Evolutionary conservation across 148 eudicot species (phyloP), one percentile per base, ranked within the genome.

Genomic region (Vaccinium darrowii): DNA sequence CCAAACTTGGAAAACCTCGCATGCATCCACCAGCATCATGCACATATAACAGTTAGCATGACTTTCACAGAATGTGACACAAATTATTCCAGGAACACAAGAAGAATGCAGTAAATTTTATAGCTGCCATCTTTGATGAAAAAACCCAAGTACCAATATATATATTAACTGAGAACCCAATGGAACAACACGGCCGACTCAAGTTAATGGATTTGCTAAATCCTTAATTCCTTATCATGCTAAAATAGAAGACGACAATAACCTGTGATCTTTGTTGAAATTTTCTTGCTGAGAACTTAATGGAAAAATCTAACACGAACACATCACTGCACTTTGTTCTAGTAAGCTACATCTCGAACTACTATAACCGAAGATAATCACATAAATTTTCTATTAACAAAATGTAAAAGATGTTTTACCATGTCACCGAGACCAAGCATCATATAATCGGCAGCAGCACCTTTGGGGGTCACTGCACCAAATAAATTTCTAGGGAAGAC

Each of bases 391-490:
- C 10, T 8, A 79, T 53, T 81, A 65, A 72, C 11, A 11, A 10
- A 27, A 30, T 56, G 82, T 62, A 82, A 53, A 82, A 82, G 43
- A 87, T 83, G 78, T 53, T 72, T 87, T 95, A 97, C 99, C 99
- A 97, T 97, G 90, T 97, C 99, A 71, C 99, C 99, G 49, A 97
- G 96, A 86, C 99, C 99, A 87, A 97, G 99, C 98, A 97, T 97
- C 96, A 95, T 94, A 90, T 91, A 97, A 79, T 94, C 98, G 4
- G 89, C 67, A 82, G 92, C 88, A 88, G 30, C 88, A 76, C 91
- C 90, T 87, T 91, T 93, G 67, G 96, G 94, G 78, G 88, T 85
- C 23, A 84, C 89, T 76, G 96, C 92, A 67, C 98, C 98, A 53
- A 95, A 88, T 87, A 97, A 86, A 89, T 95, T 91, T 83, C 98